Conservation (phyloP, 1,284 basidiomycete species). For the Trichosporon coremiiforme region DNA sequence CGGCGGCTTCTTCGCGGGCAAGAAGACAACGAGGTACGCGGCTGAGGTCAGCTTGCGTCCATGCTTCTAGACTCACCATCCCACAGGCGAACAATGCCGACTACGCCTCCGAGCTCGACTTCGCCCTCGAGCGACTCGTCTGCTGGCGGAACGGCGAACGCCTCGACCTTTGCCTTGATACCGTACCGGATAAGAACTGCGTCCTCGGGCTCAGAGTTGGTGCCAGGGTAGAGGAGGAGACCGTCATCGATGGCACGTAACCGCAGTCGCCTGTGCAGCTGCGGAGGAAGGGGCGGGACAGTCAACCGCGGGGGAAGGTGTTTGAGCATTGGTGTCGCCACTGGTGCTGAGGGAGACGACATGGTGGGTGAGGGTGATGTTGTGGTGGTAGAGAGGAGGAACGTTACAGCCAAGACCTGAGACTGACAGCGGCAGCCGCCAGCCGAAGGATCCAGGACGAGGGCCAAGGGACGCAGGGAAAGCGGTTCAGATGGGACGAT, state of each 20-base stretch:
- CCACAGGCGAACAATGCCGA: conserved; percentile 55
- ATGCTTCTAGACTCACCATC: conserved; percentile 42
- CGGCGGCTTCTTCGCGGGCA: conserved; percentile 37
- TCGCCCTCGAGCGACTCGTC: conserved; percentile 25
- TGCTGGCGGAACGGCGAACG: conserved; percentile 25
- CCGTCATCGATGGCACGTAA: conserved; percentile 37
- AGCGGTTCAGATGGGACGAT: background rate
- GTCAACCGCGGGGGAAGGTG: conserved; percentile 47
- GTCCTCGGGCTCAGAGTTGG: conserved; percentile 16
- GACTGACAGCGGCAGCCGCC: background rate
- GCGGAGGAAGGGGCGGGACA: conserved; percentile 51
- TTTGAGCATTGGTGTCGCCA: conserved; percentile 23
- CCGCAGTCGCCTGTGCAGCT: conserved; percentile 45
- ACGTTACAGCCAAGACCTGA: conserved; percentile 2
- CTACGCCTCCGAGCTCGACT: conserved; percentile 51
- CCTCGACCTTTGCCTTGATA: conserved; percentile 43
- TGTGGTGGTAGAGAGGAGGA: conserved; percentile 9
- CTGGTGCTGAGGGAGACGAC: background rate
- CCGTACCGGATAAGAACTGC: conserved; percentile 48
- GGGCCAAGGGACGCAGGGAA: background rate
- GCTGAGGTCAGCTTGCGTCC: conserved; percentile 36
- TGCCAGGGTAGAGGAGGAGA: conserved; percentile 38
- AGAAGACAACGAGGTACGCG: conserved; percentile 53
- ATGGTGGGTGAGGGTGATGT: conserved; percentile 16
- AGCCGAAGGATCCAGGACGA: background rate